phyloP scores from a whole-genome alignment of 768 basidiomycete genomes.

The Kondoa malvinella region DNA sequence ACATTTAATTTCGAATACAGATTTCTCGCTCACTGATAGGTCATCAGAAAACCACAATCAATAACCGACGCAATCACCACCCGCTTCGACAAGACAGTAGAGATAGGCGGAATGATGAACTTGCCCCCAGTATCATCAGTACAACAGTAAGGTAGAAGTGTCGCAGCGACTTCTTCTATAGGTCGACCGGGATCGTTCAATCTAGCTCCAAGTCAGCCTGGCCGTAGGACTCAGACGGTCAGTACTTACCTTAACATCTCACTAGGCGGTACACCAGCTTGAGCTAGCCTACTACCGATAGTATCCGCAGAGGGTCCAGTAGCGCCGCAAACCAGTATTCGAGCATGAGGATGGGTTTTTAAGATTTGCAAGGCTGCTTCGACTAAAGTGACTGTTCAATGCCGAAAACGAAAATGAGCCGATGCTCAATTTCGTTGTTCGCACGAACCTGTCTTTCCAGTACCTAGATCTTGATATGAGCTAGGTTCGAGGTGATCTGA shows the following conservation, averaged over 20 bases:
- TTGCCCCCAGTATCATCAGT: constrained; percentile 19
- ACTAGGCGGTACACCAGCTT: constrained; percentile 14
- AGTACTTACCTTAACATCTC: constrained; percentile 24
- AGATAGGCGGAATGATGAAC: constrained; percentile 21
- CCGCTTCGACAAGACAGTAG: constrained; percentile 26
- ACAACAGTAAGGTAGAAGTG: constrained; percentile 23
- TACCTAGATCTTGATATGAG: constrained; percentile 24
- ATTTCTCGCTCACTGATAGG: constrained; percentile 16
- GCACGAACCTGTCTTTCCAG: constrained; percentile 24
- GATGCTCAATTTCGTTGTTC: background rate
- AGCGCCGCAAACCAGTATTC: constrained; percentile 30
- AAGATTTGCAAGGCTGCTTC: constrained; percentile 31
- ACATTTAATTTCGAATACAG: background rate
- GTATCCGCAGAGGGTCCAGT: constrained; percentile 33
- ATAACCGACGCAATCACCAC: constrained; percentile 28
- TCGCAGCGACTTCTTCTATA: constrained; percentile 29
- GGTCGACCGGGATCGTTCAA: constrained; percentile 31
- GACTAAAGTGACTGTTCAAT: constrained; percentile 25
- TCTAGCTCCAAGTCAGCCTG: background rate
- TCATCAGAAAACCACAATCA: constrained; percentile 30
- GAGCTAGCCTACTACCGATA: constrained; percentile 27
- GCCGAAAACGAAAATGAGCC: background rate
- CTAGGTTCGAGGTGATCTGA: background rate
- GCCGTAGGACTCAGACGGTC: background rate
- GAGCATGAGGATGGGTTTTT: constrained; percentile 21